Evolutionary conservation across 306 rosid species (phyloP).

Genomic region (Spatholobus suberectus): DNA sequence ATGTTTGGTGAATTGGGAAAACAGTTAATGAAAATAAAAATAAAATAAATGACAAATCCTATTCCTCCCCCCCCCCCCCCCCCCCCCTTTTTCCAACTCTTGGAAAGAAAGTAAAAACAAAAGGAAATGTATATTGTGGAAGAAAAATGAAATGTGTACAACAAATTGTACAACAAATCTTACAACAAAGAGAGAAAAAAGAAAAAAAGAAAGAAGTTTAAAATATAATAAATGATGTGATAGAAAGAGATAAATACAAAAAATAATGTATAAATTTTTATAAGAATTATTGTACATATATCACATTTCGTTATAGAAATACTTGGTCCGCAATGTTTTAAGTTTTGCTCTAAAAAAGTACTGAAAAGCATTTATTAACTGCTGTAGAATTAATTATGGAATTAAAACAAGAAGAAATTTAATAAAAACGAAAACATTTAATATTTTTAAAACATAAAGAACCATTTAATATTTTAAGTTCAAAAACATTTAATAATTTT

Average conservation of each 20-base stretch:
- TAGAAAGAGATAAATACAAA: too few relatives aligned
- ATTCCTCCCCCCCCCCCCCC: too few relatives aligned
- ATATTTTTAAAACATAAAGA: background rate
- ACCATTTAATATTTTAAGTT: background rate
- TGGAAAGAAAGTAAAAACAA: background rate
- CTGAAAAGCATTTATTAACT: background rate
- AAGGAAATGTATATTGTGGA: background rate
- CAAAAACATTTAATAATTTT: background rate
- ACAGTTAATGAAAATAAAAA: background rate
- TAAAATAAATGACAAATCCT: background rate
- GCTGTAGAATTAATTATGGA: background rate
- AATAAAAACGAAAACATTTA: background rate
- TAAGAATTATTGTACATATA: too few relatives aligned
- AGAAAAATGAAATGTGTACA: too few relatives aligned
- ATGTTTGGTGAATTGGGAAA: background rate
- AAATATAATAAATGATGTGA: too few relatives aligned
- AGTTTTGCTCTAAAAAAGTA: background rate
- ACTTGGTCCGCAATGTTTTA: background rate
- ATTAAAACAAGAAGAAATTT: background rate
- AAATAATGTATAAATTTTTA: too few relatives aligned
- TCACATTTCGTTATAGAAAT: too few relatives aligned
- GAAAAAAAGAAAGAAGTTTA: too few relatives aligned
- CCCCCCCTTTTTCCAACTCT: too few relatives aligned
- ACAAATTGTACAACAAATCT: too few relatives aligned
- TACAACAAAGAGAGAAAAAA: too few relatives aligned